phyloP scores from a whole-genome alignment of 805 yeast genomes.

The Candida dajiaensis region DNA sequence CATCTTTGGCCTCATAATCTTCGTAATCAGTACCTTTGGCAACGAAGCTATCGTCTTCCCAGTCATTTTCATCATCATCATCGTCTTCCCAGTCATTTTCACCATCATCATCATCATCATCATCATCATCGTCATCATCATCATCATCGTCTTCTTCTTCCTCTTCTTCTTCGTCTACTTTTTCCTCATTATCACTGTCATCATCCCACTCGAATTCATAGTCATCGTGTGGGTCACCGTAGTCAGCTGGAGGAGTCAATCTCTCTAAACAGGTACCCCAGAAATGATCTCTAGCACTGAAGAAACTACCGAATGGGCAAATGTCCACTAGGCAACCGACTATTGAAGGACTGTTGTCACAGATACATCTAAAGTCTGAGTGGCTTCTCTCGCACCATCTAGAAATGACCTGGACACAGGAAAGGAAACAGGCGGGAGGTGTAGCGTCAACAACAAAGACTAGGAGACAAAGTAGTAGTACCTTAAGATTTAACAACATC shows the following conservation, averaged over 20 bases:
- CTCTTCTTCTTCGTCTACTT: conserved; percentile 7
- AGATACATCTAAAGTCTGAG: conserved; percentile 34
- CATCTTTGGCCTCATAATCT: conserved; percentile 1
- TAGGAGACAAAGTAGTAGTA: not conserved
- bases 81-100: conserved; percentile 16
- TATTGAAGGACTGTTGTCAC: conserved; percentile 32
- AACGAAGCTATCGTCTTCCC: conserved; percentile 27
- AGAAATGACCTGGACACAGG: conserved; percentile 36
- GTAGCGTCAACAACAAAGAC: conserved; percentile 25
- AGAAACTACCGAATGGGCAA: conserved; percentile 38
- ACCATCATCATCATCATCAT: conserved; percentile 22
- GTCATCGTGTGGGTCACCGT: not conserved
- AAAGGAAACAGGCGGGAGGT: conserved; percentile 46
- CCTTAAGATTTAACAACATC: not conserved
- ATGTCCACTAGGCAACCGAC: conserved; percentile 40
- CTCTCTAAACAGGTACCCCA: conserved; percentile 38
- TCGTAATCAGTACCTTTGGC: conserved; percentile 12
- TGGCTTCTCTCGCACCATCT: conserved; percentile 28
- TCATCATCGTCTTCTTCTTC: conserved; percentile 12
- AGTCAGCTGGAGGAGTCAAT: conserved; percentile 4
- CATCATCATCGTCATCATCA: conserved; percentile 8
- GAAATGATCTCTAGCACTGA: conserved; percentile 41
- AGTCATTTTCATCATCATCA: conserved; percentile 17
- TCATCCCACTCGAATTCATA: conserved; percentile 5
- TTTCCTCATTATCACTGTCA: conserved; percentile 7